phyloP scores from a whole-genome alignment of 192 early-diverging fungal genomes.

The Chytriomyces confervae region DNA sequence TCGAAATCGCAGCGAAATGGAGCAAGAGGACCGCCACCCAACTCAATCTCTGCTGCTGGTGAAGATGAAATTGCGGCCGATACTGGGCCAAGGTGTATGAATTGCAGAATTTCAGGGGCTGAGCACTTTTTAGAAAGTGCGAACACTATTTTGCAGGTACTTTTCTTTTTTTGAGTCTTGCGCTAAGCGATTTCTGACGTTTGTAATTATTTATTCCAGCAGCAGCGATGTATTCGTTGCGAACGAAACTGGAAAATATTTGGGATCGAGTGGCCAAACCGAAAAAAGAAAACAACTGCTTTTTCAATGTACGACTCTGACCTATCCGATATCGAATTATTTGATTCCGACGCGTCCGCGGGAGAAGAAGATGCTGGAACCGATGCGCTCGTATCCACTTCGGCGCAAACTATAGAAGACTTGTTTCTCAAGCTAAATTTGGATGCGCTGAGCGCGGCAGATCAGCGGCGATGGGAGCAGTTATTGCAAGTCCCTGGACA shows the following conservation, averaged over 20 bases:
- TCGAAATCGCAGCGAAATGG: background rate
- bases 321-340: slow-evolving; percentile 25
- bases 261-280: slow-evolving; percentile 46
- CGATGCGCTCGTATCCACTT: background rate
- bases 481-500: slow-evolving; percentile 27
- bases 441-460: slow-evolving; percentile 2
- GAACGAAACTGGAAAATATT: slow-evolving; percentile 48
- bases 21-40: background rate
- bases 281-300: slow-evolving; percentile 40
- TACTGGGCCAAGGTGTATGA: slow-evolving; percentile 5
- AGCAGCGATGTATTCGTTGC: slow-evolving; percentile 46
- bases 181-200: background rate
- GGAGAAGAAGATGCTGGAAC: background rate
- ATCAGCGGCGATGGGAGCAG: slow-evolving; percentile 30
- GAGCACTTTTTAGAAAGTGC: background rate
- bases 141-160: slow-evolving; percentile 17
- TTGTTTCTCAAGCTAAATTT: slow-evolving; percentile 16
- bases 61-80: slow-evolving; percentile 9
- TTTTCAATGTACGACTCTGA: slow-evolving; percentile 27
- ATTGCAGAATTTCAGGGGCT: slow-evolving; percentile 19
- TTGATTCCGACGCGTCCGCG: slow-evolving; percentile 12
- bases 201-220: background rate
- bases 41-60: slow-evolving; percentile 5
- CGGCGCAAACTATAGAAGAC: slow-evolving; percentile 30
- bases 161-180: background rate